Evolutionary conservation across 2,329 filamentous ascomycete species (phyloP).

Genomic region (Aspergillus ochraceoroseus): DNA sequence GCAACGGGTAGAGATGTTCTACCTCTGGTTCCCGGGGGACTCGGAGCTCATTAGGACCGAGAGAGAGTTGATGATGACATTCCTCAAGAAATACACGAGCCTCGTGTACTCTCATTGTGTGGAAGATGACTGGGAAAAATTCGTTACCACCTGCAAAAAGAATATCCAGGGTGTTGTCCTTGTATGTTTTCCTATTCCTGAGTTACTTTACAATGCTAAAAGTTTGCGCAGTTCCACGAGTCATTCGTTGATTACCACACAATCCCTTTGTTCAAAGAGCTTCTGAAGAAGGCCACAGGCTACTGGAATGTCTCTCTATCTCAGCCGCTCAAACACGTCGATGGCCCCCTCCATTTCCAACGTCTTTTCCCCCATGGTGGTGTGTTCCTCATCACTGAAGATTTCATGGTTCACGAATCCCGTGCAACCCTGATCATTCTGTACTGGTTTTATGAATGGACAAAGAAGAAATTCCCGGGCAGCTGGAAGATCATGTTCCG

Average conservation of each 20-base stretch:
- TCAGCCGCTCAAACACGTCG: constrained; percentile 24
- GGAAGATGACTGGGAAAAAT: constrained; percentile 35
- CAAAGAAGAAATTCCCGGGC: constrained; percentile 24
- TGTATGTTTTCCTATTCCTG: constrained; percentile 26
- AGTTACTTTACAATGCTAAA: constrained; percentile 7
- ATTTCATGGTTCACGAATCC: constrained; percentile 33
- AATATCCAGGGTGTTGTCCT: constrained; percentile 29
- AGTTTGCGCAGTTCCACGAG: constrained; percentile 35
- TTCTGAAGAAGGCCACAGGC: constrained; percentile 26
- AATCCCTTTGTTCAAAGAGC: constrained; percentile 25
- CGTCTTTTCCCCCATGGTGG: constrained; percentile 38
- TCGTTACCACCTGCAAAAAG: constrained; percentile 18
- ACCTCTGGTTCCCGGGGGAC: constrained; percentile 31
- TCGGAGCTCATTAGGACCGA: constrained; percentile 22
- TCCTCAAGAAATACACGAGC: constrained; percentile 25
- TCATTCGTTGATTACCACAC: constrained; percentile 30
- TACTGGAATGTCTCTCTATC: constrained; percentile 36
- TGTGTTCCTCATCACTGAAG: constrained; percentile 41
- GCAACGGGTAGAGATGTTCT: constrained; percentile 28
- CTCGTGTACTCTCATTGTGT: constrained; percentile 30
- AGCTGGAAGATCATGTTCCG: constrained; percentile 39
- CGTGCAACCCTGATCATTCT: constrained; percentile 31
- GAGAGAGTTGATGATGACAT: constrained; percentile 24
- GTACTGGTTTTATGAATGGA: constrained; percentile 33
- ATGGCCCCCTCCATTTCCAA: constrained; percentile 27